A percentile compares a stretch with the other conserved stretches of the same genome.
These are phyloP conservation scores for Tricholoma matsutake DNA, from an alignment of 768 basidiomycete species.

Conservation along the genomic window DNA sequence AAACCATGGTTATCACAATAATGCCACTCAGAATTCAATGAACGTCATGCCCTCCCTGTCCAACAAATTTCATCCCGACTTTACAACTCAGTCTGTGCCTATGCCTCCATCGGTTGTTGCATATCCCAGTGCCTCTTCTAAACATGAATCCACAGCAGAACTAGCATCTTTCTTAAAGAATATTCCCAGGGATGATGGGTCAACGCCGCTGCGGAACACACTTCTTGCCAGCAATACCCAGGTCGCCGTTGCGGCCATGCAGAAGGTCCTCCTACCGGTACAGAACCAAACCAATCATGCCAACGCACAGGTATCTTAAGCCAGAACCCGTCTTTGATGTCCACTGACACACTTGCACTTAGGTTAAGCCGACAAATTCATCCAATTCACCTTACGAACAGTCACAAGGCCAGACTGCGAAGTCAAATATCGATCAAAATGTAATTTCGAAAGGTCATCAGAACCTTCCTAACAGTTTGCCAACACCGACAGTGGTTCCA, in stretches of 20 bases:
- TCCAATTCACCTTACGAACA: neutral
- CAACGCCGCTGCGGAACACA: neutral
- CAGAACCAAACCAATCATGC: neutral
- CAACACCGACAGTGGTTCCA: slow-evolving; percentile 3
- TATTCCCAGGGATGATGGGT: neutral
- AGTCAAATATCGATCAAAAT: neutral
- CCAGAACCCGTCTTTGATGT: neutral
- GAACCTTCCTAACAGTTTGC: neutral
- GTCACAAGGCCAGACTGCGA: neutral
- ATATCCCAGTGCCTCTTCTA: neutral
- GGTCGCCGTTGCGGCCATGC: neutral
- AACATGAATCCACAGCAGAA: neutral
- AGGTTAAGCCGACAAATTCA: neutral
- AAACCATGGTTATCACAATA: neutral
- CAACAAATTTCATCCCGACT: neutral
- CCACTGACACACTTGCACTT: neutral
- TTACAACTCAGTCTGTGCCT: neutral
- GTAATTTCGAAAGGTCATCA: neutral
- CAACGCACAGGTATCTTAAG: neutral
- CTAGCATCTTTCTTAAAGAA: neutral
- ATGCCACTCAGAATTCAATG: neutral
- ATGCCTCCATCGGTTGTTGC: neutral
- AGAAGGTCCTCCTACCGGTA: neutral
- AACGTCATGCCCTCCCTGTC: neutral
- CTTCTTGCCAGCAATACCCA: neutral